Base-by-base conservation (phyloP, 139 green algal species). In the Chlamydomonas sp. region DNA sequence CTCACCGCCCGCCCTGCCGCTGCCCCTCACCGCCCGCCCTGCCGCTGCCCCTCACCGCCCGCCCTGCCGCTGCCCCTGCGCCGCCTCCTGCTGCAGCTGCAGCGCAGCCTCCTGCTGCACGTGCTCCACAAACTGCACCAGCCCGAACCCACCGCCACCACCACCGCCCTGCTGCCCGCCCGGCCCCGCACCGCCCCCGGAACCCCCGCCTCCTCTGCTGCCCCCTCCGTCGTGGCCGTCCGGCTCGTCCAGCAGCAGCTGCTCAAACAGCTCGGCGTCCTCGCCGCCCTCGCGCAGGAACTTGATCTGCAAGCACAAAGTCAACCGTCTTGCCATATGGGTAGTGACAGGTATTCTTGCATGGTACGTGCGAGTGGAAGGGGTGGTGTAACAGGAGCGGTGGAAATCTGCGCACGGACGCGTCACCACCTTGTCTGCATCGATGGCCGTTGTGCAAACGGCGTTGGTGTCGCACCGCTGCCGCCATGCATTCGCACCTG, bases 161-260 rank as follows among this genome's bases (percentile, higher is more conserved):
- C 61, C 61, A 64, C 61, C 61, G 77, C 61, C 58, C 4, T 10
- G 61, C 5, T 57, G 59, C 71, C 63, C 3, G 31, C 14, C 79
- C 72, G 61, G 61, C n/a, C n/a, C 61, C 77, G 73, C 31, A 49
- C 12, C 15, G 31, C 31, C 31, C 31, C 31, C 31, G 31, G 31
- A 49, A 49, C 31, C 31, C 31, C 31, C 31, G 31, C 88, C n/a
- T 57, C 18, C 49, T 72, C 74, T 31, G 76, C 90, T 59, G 75
- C 73, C 1, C 7, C 61, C 3, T 74, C 20, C 73, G 72, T 57
- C 74, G 67, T 57, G 67, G 62, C 16, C 79, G 78, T 92, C 93
- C 2, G 91, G 91, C 82, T 98, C 96, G 80, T 98, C 96, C 20
- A 98, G 90, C 86, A 98, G 87, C 81, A 95, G 91, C 66, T 84